A percentile compares a stretch with the other conserved stretches of the same genome.
phyloP scores from a whole-genome alignment of 139 green algal genomes.

The Pleodorina starrii region DNA sequence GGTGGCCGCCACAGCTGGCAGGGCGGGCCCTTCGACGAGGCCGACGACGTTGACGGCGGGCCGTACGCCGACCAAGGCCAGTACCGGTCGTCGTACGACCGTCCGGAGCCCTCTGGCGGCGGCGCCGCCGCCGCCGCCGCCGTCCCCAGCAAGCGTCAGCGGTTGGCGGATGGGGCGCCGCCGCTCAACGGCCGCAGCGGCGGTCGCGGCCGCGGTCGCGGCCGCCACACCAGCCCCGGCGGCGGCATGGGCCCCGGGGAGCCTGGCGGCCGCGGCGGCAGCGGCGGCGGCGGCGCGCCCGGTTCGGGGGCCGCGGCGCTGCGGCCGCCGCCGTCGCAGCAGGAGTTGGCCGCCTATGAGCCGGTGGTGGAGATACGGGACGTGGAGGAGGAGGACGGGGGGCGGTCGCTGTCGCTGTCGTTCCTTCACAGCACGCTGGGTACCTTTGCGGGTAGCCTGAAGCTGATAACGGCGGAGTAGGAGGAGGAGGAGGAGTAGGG shows the following conservation, averaged over 20 bases:
- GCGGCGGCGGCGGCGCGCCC: background rate
- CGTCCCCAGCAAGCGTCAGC: background rate
- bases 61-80: background rate
- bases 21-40: background rate
- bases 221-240: background rate
- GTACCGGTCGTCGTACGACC: background rate
- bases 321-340: background rate
- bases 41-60: background rate
- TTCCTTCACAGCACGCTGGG: constrained; percentile 21
- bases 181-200: background rate
- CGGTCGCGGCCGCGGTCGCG: background rate
- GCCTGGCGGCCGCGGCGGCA: background rate
- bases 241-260: background rate
- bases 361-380: background rate
- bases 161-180: background rate
- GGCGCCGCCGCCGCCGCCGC: background rate
- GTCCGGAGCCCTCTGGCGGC: background rate
- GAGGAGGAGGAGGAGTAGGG: no score
- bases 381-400: background rate
- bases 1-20: background rate
- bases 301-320: background rate
- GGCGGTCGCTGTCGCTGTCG: background rate
- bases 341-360: background rate
- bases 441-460: background rate
- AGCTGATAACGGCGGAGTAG: background rate